These are phyloP conservation scores for Globisporangium sylvaticum DNA, from an alignment of 352 stramenopile genomes.

Conservation along the genomic window DNA sequence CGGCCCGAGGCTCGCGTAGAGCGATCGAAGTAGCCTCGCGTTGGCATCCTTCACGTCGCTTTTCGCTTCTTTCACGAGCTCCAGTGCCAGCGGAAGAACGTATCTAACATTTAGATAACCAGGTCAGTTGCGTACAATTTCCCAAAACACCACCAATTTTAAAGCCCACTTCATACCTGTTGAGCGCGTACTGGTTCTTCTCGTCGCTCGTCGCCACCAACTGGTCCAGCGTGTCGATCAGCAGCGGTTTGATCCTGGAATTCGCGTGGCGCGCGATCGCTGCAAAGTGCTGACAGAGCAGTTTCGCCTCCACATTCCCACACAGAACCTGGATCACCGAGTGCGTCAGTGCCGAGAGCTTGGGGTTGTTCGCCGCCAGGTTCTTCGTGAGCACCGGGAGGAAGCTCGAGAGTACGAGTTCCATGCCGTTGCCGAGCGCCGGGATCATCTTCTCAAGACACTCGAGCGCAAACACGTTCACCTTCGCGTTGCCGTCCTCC, in stretches of 20 bases:
- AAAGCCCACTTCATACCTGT: conserved; percentile 17
- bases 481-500: conserved; percentile 76
- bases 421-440: conserved; percentile 45
- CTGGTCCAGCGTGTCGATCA: conserved; percentile 50
- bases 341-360: conserved; percentile 40
- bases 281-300: conserved; percentile 56
- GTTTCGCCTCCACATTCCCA: conserved; percentile 34
- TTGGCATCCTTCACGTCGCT: conserved; percentile 70
- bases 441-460: conserved; percentile 48
- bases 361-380: conserved; percentile 49
- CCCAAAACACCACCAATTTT: neutral
- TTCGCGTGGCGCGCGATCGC: conserved; percentile 49
- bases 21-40: conserved; percentile 28
- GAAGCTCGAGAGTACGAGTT: conserved; percentile 52
- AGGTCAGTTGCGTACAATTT: neutral
- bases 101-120: conserved; percentile 26
- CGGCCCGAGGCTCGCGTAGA: conserved; percentile 24
- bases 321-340: conserved; percentile 45
- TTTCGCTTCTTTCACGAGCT: conserved; percentile 74
- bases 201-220: conserved; percentile 37
- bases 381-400: conserved; percentile 54
- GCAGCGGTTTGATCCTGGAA: conserved; percentile 45
- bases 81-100: conserved; percentile 62
- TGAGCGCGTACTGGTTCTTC: conserved; percentile 53
- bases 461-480: conserved; percentile 58